A percentile compares a stretch with the other conserved stretches of the same genome.
These are phyloP conservation scores for Verticillium alfalfae DNA, from an alignment of 2,329 filamentous ascomycete genomes.

Conservation along the genomic window DNA sequence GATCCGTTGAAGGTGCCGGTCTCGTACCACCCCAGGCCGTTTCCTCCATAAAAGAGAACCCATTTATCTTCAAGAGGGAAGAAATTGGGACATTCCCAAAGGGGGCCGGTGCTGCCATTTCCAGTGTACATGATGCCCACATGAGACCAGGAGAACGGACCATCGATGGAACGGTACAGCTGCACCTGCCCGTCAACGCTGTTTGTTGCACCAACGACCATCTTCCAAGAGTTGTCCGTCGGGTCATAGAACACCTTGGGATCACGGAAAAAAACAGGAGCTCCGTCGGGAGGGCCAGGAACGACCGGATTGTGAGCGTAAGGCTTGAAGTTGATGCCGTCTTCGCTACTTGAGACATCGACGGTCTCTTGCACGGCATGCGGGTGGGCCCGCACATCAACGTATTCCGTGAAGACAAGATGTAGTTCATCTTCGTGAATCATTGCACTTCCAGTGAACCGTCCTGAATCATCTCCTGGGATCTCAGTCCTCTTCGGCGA, in stretches of 20 bases:
- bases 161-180: conserved; percentile 12
- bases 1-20: conserved; percentile 15
- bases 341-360: conserved; percentile 14
- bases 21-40: conserved; percentile 15
- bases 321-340: conserved; percentile 14
- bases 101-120: conserved; percentile 15
- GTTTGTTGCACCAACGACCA: conserved; percentile 15
- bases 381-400: conserved; percentile 15
- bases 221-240: conserved; percentile 16
- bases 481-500: conserved; percentile 7
- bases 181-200: conserved; percentile 12
- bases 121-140: conserved; percentile 16
- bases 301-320: conserved; percentile 12
- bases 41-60: conserved; percentile 19
- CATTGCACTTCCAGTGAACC: conserved; percentile 17
- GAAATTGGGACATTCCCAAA: conserved; percentile 20
- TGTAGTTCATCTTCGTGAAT: conserved; percentile 12
- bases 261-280: conserved; percentile 15
- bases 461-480: conserved; percentile 13
- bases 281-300: conserved; percentile 10
- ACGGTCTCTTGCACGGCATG: conserved; percentile 13
- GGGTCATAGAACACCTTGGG: conserved; percentile 17
- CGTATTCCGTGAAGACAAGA: conserved; percentile 17
- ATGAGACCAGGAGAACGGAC: conserved; percentile 13
- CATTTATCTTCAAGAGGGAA: conserved; percentile 19